Evolutionary conservation across 1,139 yeast species (phyloP).

Genomic region (Cylindricascospora bacillispora): DNA sequence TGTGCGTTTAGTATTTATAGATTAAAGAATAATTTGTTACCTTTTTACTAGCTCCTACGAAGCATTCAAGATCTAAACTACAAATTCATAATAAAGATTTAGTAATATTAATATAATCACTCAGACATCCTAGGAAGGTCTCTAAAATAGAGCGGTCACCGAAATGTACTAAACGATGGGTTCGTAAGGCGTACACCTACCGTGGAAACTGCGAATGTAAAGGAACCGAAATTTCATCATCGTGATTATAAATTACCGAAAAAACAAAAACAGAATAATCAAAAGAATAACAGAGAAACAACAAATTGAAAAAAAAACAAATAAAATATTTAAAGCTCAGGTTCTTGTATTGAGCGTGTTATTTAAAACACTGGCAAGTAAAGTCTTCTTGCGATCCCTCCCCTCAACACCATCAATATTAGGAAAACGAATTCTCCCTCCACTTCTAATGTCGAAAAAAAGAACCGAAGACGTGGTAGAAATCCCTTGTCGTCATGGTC

Average conservation of each 20-base stretch:
- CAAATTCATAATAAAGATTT: too few species aligned
- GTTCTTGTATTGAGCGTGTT: conserved; percentile 28
- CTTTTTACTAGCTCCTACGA: too few species aligned
- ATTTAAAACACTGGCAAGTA: conserved; percentile 72
- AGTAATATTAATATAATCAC: too few species aligned
- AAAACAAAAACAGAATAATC: too few species aligned
- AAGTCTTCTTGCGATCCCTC: conserved; percentile 32
- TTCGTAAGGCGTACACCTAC: conserved; percentile 67
- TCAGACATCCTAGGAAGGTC: conserved; percentile 58
- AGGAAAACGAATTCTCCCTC: conserved; percentile 7
- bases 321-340: conserved; percentile 27
- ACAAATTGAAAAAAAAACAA: too few species aligned
- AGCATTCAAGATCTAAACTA: too few species aligned
- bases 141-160: conserved; percentile 55
- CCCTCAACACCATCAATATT: background rate
- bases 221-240: conserved; percentile 63
- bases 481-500: conserved; percentile 84
- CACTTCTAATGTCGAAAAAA: conserved; percentile 4
- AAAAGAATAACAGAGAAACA: too few species aligned
- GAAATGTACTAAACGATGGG: conserved; percentile 63
- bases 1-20: too few species aligned
- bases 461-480: conserved; percentile 28
- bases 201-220: conserved; percentile 93
- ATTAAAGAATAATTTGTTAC: too few species aligned
- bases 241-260: too few species aligned